Conservation (phyloP, 495 filamentous ascomycete genomes). For the Penicillium tannophilum region DNA sequence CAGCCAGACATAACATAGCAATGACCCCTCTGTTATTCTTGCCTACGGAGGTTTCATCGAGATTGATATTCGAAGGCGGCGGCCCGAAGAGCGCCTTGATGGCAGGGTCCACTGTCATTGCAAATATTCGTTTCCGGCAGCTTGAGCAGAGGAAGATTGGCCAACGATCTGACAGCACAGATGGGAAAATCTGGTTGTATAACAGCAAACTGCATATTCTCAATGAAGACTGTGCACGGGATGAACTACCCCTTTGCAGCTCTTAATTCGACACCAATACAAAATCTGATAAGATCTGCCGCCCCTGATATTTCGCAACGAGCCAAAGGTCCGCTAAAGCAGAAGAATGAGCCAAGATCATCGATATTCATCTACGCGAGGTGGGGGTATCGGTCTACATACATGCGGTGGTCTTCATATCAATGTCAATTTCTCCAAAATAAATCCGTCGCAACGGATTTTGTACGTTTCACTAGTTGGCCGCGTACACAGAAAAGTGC, state of each 20-base stretch:
- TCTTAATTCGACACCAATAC: neutral
- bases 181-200: too few species aligned
- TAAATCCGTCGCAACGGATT: too few species aligned
- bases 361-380: too few species aligned
- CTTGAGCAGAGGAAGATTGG: neutral
- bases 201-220: too few species aligned
- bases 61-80: slow-evolving; percentile 23
- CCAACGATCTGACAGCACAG: neutral
- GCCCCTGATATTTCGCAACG: neutral
- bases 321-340: neutral
- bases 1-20: slow-evolving; percentile 33
- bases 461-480: too few species aligned
- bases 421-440: too few species aligned
- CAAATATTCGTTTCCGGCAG: neutral
- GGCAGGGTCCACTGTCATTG: slow-evolving; percentile 22
- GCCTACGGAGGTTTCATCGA: slow-evolving; percentile 18
- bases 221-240: neutral
- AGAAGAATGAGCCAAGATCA: neutral
- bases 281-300: neutral
- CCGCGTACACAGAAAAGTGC: too few species aligned
- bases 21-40: slow-evolving; percentile 27
- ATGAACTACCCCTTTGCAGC: neutral
- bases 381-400: too few species aligned
- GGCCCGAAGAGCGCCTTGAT: slow-evolving; percentile 30
- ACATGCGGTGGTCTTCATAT: too few species aligned